These are phyloP conservation scores for Botrytis hyacinthi DNA, from an alignment of 2,329 filamentous ascomycete species.

Conservation along the genomic window DNA sequence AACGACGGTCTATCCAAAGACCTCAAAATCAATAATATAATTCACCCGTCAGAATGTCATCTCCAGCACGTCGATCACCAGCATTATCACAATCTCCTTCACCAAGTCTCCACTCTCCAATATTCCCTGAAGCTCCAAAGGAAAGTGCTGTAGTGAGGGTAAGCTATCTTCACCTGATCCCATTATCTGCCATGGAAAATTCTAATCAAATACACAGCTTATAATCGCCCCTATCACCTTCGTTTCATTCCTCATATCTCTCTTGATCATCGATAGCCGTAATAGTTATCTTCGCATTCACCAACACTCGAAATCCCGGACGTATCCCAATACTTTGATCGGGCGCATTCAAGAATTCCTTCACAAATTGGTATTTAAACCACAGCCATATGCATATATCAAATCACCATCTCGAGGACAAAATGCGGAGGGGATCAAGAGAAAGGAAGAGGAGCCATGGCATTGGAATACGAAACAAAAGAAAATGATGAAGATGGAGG, in stretches of 20 bases:
- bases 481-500: constrained; percentile 38
- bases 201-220: constrained; percentile 27
- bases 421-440: constrained; percentile 9
- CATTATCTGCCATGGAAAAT: background rate
- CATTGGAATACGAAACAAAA: constrained; percentile 39
- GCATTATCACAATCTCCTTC: constrained; percentile 15
- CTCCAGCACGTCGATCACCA: constrained; percentile 18
- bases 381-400: constrained; percentile 32
- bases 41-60: background rate
- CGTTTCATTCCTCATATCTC: constrained; percentile 39
- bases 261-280: constrained; percentile 34
- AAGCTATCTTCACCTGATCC: constrained; percentile 8
- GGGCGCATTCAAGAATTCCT: constrained; percentile 25
- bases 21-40: background rate
- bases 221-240: constrained; percentile 38
- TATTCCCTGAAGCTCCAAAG: constrained; percentile 28
- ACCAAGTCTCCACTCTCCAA: constrained; percentile 15
- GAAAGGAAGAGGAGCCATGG: constrained; percentile 32
- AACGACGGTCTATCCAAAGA: background rate
- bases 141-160: constrained; percentile 34
- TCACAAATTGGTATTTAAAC: constrained; percentile 30
- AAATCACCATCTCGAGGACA: constrained; percentile 23
- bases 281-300: constrained; percentile 30
- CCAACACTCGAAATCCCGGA: constrained; percentile 20
- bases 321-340: constrained; percentile 23